Evolutionary conservation across 2,329 filamentous ascomycete species (phyloP).

Genomic region (Gyromitra esculenta): DNA sequence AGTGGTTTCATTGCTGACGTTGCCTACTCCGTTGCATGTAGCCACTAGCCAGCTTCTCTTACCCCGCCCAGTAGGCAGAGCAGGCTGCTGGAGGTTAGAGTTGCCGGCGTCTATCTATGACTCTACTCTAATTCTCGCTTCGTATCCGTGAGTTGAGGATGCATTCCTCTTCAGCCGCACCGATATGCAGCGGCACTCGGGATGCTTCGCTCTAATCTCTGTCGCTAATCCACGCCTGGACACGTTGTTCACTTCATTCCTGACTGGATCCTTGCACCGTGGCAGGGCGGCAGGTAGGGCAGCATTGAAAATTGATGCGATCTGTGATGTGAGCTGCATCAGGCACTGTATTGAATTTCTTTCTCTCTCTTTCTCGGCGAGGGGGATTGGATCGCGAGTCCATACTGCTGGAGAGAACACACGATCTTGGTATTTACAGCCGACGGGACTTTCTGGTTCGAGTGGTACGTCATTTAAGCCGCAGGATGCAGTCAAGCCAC

Average conservation of each 20-base stretch:
- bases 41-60: background rate
- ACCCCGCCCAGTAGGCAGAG: background rate
- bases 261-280: constrained; percentile 1
- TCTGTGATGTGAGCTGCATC: background rate
- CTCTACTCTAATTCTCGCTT: constrained; percentile 2
- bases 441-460: background rate
- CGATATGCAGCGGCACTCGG: constrained; percentile 7
- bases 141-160: background rate
- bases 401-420: background rate
- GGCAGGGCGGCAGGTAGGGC: background rate
- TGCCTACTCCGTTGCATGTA: background rate
- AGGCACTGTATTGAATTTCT: background rate
- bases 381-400: background rate
- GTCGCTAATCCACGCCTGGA: background rate
- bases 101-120: constrained; percentile 11
- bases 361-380: background rate
- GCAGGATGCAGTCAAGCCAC: background rate
- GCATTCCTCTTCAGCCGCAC: constrained; percentile 26
- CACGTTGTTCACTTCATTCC: background rate
- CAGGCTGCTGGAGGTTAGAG: background rate
- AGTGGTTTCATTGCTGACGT: background rate
- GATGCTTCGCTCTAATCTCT: background rate
- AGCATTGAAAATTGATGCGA: constrained; percentile 1
- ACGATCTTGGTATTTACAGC: background rate
- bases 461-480: constrained; percentile 2